These are phyloP conservation scores for Coniochaeta sp. DNA, from an alignment of 2,329 filamentous ascomycete species.

Conservation along the genomic window DNA sequence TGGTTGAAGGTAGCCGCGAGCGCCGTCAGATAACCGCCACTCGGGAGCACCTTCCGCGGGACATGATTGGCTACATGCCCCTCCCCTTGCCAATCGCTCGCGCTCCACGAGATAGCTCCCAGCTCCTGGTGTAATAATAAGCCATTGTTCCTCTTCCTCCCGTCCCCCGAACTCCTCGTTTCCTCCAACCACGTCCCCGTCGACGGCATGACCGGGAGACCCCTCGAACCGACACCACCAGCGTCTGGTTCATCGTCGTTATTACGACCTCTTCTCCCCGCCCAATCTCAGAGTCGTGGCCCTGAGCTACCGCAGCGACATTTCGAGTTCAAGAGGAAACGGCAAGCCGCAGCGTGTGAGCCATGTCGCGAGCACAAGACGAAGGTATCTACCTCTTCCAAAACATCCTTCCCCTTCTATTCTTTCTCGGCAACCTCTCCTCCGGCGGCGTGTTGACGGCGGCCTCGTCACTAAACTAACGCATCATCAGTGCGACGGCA, in stretches of 20 bases:
- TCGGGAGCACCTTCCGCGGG: not conserved
- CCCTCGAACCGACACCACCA: not conserved
- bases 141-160: too few species aligned
- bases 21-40: not conserved
- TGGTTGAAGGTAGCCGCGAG: not conserved
- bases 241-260: not conserved
- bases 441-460: too few species aligned
- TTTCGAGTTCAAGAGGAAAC: not conserved
- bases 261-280: not conserved
- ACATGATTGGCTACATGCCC: not conserved
- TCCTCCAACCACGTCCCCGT: not conserved
- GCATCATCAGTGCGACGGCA: slow-evolving; percentile 20
- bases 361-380: slow-evolving; percentile 24
- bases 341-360: slow-evolving; percentile 19
- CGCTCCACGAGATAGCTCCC: not conserved
- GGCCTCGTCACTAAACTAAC: not conserved
- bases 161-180: not conserved
- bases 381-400: slow-evolving; percentile 13
- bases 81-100: too few species aligned
- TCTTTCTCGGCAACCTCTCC: not conserved
- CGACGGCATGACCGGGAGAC: not conserved
- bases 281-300: not conserved
- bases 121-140: not conserved
- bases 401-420: not conserved
- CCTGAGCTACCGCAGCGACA: not conserved